Conservation (phyloP, 2,329 filamentous ascomycete species). For the Colletotrichum siamense region DNA sequence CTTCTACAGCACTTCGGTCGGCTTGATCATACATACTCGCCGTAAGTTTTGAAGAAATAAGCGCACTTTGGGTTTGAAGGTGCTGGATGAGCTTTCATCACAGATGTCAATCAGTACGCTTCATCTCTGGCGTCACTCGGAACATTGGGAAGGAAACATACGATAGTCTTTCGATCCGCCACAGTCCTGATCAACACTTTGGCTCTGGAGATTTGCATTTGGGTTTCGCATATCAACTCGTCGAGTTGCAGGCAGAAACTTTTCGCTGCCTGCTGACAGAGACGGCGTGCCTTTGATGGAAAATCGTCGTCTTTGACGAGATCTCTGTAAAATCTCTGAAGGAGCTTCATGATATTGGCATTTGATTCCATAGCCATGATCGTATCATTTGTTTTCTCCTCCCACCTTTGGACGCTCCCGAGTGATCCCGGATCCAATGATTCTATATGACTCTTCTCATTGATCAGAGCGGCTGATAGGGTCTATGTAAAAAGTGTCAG, state of each 20-base stretch:
- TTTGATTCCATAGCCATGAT: too few species aligned
- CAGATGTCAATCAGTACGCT: too few species aligned
- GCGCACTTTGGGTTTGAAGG: slow-evolving; percentile 34
- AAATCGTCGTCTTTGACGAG: slow-evolving; percentile 34
- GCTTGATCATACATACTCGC: slow-evolving; percentile 32
- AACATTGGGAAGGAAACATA: not conserved
- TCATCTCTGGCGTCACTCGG: not conserved
- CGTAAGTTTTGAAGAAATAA: not conserved
- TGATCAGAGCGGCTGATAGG: too few species aligned
- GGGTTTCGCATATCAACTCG: not conserved
- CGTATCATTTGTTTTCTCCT: too few species aligned
- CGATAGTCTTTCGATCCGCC: not conserved
- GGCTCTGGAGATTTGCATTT: not conserved
- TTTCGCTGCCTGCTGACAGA: not conserved
- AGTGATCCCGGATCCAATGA: too few species aligned
- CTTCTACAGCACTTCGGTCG: slow-evolving; percentile 29
- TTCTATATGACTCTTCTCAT: too few species aligned
- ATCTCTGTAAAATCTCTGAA: slow-evolving; percentile 36
- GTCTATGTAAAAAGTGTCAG: too few species aligned
- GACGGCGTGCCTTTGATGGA: not conserved
- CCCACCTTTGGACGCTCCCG: too few species aligned
- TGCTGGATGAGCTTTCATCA: slow-evolving; percentile 34
- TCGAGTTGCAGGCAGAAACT: not conserved
- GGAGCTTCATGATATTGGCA: slow-evolving; percentile 1
- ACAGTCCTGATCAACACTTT: not conserved